Evolutionary conservation across 2,329 filamentous ascomycete species (phyloP).

Genomic region (Thelonectria rubi): DNA sequence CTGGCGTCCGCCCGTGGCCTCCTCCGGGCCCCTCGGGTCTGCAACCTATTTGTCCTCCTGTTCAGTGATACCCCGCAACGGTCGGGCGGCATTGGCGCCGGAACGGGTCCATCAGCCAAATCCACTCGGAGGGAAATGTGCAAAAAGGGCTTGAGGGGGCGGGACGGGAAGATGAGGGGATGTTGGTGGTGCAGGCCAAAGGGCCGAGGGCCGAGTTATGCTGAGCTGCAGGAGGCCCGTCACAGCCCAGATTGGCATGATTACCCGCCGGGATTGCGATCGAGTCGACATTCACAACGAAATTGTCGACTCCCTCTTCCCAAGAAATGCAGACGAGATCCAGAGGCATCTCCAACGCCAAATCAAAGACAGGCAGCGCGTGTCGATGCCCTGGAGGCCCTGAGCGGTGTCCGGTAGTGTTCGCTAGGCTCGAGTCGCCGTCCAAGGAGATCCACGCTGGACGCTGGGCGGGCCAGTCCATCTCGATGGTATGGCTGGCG

Average conservation of each 20-base stretch:
- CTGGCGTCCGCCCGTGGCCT: slow-evolving; percentile 28
- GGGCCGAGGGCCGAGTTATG: slow-evolving; percentile 25
- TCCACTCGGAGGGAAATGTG: slow-evolving; percentile 24
- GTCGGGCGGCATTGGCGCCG: slow-evolving; percentile 40
- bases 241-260: background rate
- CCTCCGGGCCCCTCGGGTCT: slow-evolving; percentile 39
- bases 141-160: slow-evolving; percentile 22
- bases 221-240: slow-evolving; percentile 15
- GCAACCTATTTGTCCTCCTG: slow-evolving; percentile 40
- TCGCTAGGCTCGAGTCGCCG: slow-evolving; percentile 20
- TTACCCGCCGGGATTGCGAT: background rate
- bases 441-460: slow-evolving; percentile 29
- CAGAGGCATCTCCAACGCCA: slow-evolving; percentile 9
- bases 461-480: slow-evolving; percentile 18
- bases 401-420: slow-evolving; percentile 16
- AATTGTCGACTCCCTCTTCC: background rate
- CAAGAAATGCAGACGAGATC: slow-evolving; percentile 1
- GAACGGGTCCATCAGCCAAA: slow-evolving; percentile 36
- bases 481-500: slow-evolving; percentile 34
- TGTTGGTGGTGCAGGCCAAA: slow-evolving; percentile 12
- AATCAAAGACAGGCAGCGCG: background rate
- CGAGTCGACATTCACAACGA: background rate
- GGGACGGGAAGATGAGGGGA: background rate
- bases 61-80: slow-evolving; percentile 41
- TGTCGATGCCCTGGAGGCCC: background rate